phyloP scores from a whole-genome alignment of 352 stramenopile genomes.

The Globisporangium solare region DNA sequence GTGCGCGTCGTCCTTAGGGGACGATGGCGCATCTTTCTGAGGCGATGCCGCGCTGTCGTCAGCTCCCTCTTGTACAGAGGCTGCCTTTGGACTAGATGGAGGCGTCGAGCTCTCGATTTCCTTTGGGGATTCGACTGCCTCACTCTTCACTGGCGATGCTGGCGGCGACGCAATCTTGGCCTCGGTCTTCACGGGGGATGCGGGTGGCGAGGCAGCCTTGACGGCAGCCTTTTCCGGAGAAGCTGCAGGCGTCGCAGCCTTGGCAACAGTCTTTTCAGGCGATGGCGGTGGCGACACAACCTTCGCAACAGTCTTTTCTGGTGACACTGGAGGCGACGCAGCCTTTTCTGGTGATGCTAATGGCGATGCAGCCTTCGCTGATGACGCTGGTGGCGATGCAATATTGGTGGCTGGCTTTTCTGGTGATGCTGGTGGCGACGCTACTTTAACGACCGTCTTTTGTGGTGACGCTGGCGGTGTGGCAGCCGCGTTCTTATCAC shows the following conservation, averaged over 20 bases:
- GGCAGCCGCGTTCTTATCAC: conserved; percentile 19
- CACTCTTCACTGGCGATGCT: conserved; percentile 3
- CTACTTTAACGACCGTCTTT: neutral
- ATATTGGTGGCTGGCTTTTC: neutral
- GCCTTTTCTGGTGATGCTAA: neutral
- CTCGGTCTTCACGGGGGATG: conserved; percentile 1
- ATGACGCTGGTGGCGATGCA: no score
- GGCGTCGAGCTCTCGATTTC: conserved; percentile 18
- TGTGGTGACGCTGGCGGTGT: conserved; percentile 7
- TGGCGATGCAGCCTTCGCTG: neutral
- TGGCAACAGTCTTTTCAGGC: neutral
- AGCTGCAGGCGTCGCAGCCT: neutral
- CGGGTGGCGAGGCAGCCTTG: neutral
- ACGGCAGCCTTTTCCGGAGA: neutral
- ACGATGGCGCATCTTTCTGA: conserved; percentile 9
- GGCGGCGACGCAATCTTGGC: neutral
- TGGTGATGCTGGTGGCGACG: conserved; percentile 4
- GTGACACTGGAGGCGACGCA: conserved; percentile 1
- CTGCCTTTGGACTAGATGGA: conserved; percentile 4
- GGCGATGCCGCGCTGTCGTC: conserved; percentile 20
- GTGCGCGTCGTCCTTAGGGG: neutral
- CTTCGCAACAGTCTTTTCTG: neutral
- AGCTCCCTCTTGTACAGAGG: conserved; percentile 1
- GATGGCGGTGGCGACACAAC: conserved; percentile 3
- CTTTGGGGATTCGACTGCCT: conserved; percentile 20